Evolutionary conservation across 2,329 filamentous ascomycete species (phyloP), one percentile per base, ranked within the genome.

Genomic region (Sporothrix euskadiensis): DNA sequence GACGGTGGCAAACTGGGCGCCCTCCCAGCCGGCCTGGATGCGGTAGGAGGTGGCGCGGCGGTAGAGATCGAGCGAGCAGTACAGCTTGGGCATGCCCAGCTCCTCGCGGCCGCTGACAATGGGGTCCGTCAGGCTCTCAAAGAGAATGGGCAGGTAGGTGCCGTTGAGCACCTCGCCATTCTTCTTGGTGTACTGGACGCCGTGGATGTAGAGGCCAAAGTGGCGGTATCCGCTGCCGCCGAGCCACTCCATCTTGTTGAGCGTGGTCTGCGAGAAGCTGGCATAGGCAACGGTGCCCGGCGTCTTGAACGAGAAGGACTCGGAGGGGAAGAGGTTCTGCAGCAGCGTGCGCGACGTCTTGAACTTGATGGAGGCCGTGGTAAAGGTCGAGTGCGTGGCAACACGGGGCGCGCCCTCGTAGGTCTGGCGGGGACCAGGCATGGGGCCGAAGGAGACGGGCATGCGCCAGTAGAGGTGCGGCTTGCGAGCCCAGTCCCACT

Each of bases 121-220:
- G 0, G 89, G 87, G 75, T 91, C 89, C 0, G 88, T 81, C 1
- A 88, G 78, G 69, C 81, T 85, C 78, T 91, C 89, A 75, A 91
- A 88, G 0, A 90, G 79, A 0, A 90, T 81, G 0, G 87, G 85
- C 52, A 90, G 78, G 75, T 87, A 90, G 0, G 86, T 86, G 1
- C 88, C 89, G 14, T 79, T 79, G 0, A 88, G 77, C 0, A 82
- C 80, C 0, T 81, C 80, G 0, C 88, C 87, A 71, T 80, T 86
- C 78, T 83, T 80, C 75, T 85, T 86, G 0, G 80, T 83, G 75
- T 89, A 90, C 74, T 88, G 80, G 1, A 91, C 86, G 0, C 87
- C 89, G 74, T 91, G 89, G 19, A 91, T 85, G 77, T 89, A 90
- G 0, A 91, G 82, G 0, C 88, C 89, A 16, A 89, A 81, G 76